Evolutionary conservation across 2,329 filamentous ascomycete genomes (phyloP), one percentile per base, ranked within the genome.

Genomic region (Hawksworthiomyces lignivorus): DNA sequence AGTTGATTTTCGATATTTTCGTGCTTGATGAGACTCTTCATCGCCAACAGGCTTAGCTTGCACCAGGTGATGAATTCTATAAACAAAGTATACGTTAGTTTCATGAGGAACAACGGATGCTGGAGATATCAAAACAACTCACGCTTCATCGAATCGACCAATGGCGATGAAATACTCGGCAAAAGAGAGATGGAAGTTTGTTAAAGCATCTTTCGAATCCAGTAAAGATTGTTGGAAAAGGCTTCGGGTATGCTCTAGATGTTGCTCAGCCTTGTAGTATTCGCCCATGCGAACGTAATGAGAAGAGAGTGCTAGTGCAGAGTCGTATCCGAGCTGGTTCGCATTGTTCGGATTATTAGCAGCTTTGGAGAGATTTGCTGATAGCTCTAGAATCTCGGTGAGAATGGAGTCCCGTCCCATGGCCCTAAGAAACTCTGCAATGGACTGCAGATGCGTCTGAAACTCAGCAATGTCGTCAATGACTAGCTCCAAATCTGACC

Each of bases 141-240:
- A 68, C 57, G 76, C 82, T 60, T 83, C 79, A 9, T 80, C 71
- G 14, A 75, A 63, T 37, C 80, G 77, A 9, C 82, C 83, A 11
- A 81, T 73, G 2, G 75, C 74, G 15, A 89, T 65, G 21, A 82
- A 69, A 57, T 88, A 87, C 57, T 94, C 86, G 1, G 84, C 80
- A 47, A 81, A 79, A 0, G 80, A 77, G 7, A 95, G 63, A 49
- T 88, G 75, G 57, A 83, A 83, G 14, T 62, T 61, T 9, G 68
- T 68, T 17, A 68, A 49, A 6, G 66, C 64, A 11, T 57, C 57
- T 3, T 65, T 61, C 4, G 61, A 37, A 2, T 19, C 17, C 5
- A 57, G 47, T 0, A 54, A 54, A n/a, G 63, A 56, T n/a, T 62
- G 55, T 39, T 63, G 52, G 8, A 66, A 49, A 15, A 73, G 69